These are phyloP conservation scores for Chloranthus sessilifolius DNA, from an alignment of 164 flowering plant species.

Conservation along the genomic window DNA sequence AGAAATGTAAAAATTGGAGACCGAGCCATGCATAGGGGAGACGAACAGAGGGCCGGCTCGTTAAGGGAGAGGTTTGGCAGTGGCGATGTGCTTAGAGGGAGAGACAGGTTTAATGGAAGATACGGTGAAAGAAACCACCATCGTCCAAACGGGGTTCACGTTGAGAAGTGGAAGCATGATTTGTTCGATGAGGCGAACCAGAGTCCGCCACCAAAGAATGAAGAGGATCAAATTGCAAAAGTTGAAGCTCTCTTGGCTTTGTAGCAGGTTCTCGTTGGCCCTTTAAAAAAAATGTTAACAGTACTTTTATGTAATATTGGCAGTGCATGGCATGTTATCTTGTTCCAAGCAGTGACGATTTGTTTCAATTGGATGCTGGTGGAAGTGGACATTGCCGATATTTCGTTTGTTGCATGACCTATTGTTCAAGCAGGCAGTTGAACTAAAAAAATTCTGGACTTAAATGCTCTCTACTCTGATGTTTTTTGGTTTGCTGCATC, in stretches of 20 bases:
- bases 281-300: too few species aligned
- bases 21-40: slow-evolving; percentile 26
- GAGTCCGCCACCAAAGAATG: slow-evolving; percentile 69
- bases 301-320: too few species aligned
- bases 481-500: too few species aligned
- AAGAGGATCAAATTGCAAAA: slow-evolving; percentile 90
- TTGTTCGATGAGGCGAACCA: slow-evolving; percentile 63
- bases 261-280: slow-evolving; percentile 11
- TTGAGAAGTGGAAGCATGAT: slow-evolving; percentile 96
- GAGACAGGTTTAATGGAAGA: slow-evolving; percentile 46
- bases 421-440: too few species aligned
- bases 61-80: slow-evolving; percentile 39
- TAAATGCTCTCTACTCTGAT: too few species aligned
- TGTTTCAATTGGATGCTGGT: not conserved
- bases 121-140: slow-evolving; percentile 30
- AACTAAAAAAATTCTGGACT: too few species aligned
- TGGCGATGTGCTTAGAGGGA: slow-evolving; percentile 37
- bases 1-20: slow-evolving; percentile 20
- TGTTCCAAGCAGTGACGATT: not conserved
- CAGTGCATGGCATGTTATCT: not conserved
- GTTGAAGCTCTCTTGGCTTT: slow-evolving; percentile 81
- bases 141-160: slow-evolving; percentile 29
- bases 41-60: slow-evolving; percentile 25
- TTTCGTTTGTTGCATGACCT: too few species aligned
- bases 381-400: too few species aligned